Conservation (phyloP, 108 stramenopile species). For the Skeletonema grethae region DNA sequence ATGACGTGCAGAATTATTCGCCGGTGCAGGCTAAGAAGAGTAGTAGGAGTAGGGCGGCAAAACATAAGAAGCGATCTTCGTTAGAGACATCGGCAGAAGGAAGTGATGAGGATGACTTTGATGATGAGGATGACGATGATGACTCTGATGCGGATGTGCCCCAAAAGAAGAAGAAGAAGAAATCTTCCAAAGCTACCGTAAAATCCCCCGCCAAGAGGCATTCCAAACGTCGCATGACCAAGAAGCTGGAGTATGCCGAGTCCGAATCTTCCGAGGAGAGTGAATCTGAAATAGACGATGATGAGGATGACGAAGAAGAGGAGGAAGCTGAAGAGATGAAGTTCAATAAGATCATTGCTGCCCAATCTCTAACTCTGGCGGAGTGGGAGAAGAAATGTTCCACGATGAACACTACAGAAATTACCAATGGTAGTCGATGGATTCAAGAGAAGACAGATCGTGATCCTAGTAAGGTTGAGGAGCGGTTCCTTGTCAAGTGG, state of each 20-base stretch:
- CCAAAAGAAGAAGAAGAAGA: constrained; percentile 20
- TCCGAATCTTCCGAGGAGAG: constrained; percentile 43
- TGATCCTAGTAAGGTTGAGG: constrained; percentile 58
- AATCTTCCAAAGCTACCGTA: not conserved
- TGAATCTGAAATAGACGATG: constrained; percentile 16
- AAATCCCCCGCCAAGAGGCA: constrained; percentile 60
- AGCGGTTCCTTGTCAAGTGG: constrained; percentile 90
- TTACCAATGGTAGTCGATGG: constrained; percentile 82
- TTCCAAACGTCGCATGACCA: constrained; percentile 36
- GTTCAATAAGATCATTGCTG: constrained; percentile 77
- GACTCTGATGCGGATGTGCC: constrained; percentile 2
- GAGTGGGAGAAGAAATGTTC: constrained; percentile 70
- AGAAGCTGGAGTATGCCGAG: constrained; percentile 21
- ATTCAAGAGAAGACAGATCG: constrained; percentile 51
- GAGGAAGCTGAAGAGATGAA: constrained; percentile 70
- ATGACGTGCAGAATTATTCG: not conserved
- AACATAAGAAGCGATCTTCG: constrained; percentile 23
- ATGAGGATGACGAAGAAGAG: constrained; percentile 39
- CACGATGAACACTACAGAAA: constrained; percentile 79
- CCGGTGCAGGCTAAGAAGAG: not conserved
- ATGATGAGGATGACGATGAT: constrained; percentile 32
- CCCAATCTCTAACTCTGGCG: constrained; percentile 46
- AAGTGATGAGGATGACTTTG: constrained; percentile 9
- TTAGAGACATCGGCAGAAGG: constrained; percentile 9
- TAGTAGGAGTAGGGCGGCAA: constrained; percentile 15